Conservation (phyloP, 148 eudicot genomes). For the Rhododendron molle region DNA sequence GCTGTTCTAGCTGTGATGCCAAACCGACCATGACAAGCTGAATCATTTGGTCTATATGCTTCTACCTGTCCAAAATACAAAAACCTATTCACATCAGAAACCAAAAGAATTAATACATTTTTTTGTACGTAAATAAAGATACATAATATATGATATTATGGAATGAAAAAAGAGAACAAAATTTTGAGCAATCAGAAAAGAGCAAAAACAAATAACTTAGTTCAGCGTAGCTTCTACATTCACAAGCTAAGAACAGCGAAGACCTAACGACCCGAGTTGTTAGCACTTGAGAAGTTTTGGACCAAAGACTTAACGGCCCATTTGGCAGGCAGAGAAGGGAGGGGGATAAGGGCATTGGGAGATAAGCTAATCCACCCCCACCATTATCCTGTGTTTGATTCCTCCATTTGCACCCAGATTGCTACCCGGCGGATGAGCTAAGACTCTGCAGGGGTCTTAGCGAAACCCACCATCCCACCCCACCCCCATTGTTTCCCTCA, state of each 20-base stretch:
- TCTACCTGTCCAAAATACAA: slow-evolving; percentile 55
- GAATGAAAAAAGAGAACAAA: background rate
- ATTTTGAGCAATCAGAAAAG: background rate
- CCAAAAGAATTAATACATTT: background rate
- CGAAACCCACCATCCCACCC: too few relatives aligned
- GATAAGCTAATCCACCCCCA: too few relatives aligned
- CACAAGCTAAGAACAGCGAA: background rate
- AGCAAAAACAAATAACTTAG: background rate
- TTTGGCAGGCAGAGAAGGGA: background rate
- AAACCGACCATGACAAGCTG: slow-evolving; percentile 92
- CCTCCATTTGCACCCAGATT: too few relatives aligned
- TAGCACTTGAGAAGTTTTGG: background rate
- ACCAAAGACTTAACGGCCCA: background rate
- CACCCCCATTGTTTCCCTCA: too few relatives aligned
- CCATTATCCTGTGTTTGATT: too few relatives aligned
- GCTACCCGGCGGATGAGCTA: too few relatives aligned
- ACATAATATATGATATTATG: background rate
- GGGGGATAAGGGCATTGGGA: too few relatives aligned
- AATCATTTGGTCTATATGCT: slow-evolving; percentile 89
- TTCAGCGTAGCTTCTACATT: background rate
- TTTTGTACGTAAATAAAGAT: background rate
- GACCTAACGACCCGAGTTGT: background rate
- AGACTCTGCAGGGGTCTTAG: too few relatives aligned
- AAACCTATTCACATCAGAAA: background rate
- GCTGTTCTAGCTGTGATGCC: slow-evolving; percentile 92